Evolutionary conservation across 805 yeast genomes (phyloP).

Genomic region (Suhomyces pyralidae): DNA sequence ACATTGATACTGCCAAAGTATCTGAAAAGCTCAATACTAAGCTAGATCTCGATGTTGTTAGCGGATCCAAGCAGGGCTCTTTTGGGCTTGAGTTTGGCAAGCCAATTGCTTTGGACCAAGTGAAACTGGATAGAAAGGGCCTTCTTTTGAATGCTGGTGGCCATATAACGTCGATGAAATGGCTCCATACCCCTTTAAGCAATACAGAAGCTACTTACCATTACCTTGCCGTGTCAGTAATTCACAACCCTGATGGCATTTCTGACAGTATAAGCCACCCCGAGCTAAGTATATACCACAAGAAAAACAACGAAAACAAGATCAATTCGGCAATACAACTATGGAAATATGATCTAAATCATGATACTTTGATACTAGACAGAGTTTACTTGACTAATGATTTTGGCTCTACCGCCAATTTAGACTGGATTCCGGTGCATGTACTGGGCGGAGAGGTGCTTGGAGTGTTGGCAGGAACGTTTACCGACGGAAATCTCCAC

Average conservation of each 20-base stretch:
- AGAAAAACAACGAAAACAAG: constrained; percentile 5
- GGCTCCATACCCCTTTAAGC: constrained; percentile 40
- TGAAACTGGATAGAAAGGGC: constrained; percentile 26
- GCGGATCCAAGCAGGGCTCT: neutral
- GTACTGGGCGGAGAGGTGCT: constrained; percentile 18
- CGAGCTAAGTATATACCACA: constrained; percentile 31
- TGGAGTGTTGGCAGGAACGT: constrained; percentile 50
- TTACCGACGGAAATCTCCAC: constrained; percentile 58
- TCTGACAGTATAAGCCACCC: constrained; percentile 19
- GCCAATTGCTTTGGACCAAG: constrained; percentile 9
- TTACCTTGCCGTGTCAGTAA: constrained; percentile 50
- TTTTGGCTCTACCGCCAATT: constrained; percentile 45
- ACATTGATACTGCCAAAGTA: neutral
- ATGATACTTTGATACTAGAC: constrained; percentile 23
- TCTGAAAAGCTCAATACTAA: neutral
- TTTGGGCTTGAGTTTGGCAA: neutral
- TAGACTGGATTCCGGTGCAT: constrained; percentile 40
- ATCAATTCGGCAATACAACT: constrained; percentile 43
- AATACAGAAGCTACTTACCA: constrained; percentile 18
- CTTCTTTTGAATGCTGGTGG: constrained; percentile 50
- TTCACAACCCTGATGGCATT: constrained; percentile 29
- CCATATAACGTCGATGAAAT: constrained; percentile 49
- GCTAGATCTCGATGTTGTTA: neutral
- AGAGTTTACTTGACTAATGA: constrained; percentile 30
- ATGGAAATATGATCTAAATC: constrained; percentile 34